These are phyloP conservation scores for Paulownia fortunei DNA, from an alignment of 257 asterid species.

Conservation along the genomic window DNA sequence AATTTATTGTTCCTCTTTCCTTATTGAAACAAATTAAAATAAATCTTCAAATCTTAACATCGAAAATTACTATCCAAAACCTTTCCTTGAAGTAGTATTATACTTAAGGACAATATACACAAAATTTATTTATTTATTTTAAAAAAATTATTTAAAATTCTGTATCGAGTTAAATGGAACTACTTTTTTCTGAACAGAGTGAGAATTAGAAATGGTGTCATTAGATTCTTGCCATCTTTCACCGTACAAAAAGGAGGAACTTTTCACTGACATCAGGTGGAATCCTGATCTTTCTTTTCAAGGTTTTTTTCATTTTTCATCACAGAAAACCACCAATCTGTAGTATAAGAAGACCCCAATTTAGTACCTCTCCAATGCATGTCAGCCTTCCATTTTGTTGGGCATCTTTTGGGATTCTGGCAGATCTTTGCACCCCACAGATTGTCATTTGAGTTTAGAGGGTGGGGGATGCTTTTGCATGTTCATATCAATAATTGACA, in stretches of 20 bases:
- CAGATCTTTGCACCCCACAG: conserved; percentile 52
- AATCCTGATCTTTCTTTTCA: neutral
- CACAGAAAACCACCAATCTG: neutral
- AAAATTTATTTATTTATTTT: no score
- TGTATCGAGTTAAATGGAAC: neutral
- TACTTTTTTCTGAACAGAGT: neutral
- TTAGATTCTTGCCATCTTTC: conserved; percentile 15
- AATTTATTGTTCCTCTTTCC: no score
- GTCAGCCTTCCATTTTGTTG: conserved; percentile 52
- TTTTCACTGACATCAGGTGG: conserved; percentile 29
- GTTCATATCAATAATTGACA: conserved; percentile 20
- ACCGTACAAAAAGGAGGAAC: conserved; percentile 19
- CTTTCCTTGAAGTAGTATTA: no score
- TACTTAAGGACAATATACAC: no score
- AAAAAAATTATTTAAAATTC: neutral
- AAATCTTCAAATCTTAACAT: no score
- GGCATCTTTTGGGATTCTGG: conserved; percentile 57
- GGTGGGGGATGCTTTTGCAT: conserved; percentile 42
- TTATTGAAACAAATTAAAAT: no score
- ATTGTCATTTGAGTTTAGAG: conserved; percentile 37
- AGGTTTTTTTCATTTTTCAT: neutral
- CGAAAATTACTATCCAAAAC: no score
- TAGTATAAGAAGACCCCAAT: conserved; percentile 20
- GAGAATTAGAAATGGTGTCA: neutral
- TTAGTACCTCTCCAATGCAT: conserved; percentile 32